A percentile compares a stretch with the other conserved stretches of the same genome.
These are phyloP conservation scores for Trichoderma sp. DNA, from an alignment of 2,329 filamentous ascomycete species.

Conservation along the genomic window DNA sequence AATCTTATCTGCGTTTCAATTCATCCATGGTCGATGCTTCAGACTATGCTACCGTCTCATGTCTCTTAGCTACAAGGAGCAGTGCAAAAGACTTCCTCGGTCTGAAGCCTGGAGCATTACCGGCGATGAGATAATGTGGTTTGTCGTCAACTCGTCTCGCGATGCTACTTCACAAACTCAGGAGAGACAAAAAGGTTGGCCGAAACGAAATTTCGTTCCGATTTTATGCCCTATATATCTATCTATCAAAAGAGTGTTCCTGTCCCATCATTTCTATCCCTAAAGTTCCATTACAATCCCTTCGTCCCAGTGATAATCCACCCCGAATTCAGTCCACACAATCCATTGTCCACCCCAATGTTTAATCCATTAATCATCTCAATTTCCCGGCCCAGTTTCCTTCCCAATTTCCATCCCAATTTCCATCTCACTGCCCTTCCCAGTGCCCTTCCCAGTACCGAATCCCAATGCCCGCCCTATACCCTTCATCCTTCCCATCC, in stretches of 20 bases:
- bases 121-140: too few species aligned
- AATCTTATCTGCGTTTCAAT: too few species aligned
- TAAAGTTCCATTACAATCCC: background rate
- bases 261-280: background rate
- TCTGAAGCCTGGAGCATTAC: too few species aligned
- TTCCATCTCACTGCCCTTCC: background rate
- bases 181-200: background rate
- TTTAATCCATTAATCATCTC: background rate
- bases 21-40: too few species aligned
- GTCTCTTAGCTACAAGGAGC: too few species aligned
- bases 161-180: background rate
- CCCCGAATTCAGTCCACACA: too few species aligned
- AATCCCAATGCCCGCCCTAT: too few species aligned
- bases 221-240: background rate
- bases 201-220: background rate
- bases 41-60: too few species aligned
- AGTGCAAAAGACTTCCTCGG: too few species aligned
- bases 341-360: background rate
- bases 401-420: background rate
- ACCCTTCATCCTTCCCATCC: background rate
- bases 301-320: background rate
- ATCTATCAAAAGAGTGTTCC: background rate
- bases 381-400: background rate
- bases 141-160: too few species aligned
- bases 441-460: background rate